Evolutionary conservation across 164 flowering plant genomes (phyloP).

Genomic region (Chloranthus sessilifolius): DNA sequence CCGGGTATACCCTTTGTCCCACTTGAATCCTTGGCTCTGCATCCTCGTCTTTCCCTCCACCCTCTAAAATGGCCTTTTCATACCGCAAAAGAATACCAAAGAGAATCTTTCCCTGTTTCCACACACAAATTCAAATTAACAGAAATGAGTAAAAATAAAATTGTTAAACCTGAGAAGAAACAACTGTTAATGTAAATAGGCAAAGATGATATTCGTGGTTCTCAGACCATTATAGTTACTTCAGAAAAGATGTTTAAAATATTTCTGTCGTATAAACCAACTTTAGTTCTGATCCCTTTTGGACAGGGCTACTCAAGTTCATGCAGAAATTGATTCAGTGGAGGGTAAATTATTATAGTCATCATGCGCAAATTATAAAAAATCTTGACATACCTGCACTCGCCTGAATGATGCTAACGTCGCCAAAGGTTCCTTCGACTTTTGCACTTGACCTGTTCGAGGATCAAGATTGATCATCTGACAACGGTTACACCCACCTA

Average conservation of each 20-base stretch:
- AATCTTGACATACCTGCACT: conserved; percentile 43
- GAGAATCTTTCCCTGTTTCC: conserved; percentile 14
- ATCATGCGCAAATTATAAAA: neutral
- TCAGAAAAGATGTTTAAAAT: no score
- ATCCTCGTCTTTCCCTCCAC: neutral
- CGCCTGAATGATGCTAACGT: conserved; percentile 88
- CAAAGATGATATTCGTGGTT: no score
- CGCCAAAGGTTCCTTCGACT: conserved; percentile 75
- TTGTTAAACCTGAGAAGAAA: no score
- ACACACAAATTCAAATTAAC: conserved; percentile 5
- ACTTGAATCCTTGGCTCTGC: conserved; percentile 12
- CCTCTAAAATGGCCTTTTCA: neutral
- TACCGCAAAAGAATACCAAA: conserved; percentile 14
- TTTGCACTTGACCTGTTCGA: conserved; percentile 32
- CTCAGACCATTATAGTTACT: no score
- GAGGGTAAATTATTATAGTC: no score
- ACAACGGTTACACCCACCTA: conserved; percentile 97
- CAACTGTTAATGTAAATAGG: no score
- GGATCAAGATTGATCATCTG: conserved; percentile 68
- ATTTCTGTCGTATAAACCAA: no score
- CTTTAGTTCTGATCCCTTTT: neutral
- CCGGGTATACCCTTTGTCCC: conserved; percentile 9
- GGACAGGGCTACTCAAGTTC: neutral
- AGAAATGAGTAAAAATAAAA: no score
- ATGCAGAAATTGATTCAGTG: neutral